Evolutionary conservation across 768 basidiomycete genomes (phyloP).

Genomic region (Termitomyces sp.): DNA sequence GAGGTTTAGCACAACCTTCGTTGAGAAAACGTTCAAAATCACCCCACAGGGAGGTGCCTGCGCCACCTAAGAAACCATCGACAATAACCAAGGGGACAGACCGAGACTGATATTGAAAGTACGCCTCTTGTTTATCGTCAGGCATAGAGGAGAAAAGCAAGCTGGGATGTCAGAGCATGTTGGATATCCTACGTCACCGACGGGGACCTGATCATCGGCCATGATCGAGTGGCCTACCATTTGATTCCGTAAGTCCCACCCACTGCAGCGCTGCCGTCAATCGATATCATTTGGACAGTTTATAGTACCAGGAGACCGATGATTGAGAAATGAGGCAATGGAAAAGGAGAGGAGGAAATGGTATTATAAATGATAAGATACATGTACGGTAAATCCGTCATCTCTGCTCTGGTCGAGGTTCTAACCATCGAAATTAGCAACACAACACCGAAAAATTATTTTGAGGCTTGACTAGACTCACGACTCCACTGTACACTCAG

Average conservation of each 20-base stretch:
- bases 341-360: not conserved
- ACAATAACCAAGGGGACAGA: conserved; percentile 19
- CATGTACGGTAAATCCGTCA: not conserved
- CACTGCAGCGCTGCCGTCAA: not conserved
- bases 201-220: not conserved
- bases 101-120: no score
- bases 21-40: conserved; percentile 20
- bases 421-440: conserved; percentile 11
- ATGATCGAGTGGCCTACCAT: not conserved
- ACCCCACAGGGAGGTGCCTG: conserved; percentile 35
- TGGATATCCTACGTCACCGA: not conserved
- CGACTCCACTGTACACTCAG: conserved; percentile 60
- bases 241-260: not conserved
- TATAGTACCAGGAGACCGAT: not conserved
- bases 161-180: not conserved
- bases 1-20: conserved; percentile 10
- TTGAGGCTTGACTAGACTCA: conserved; percentile 26
- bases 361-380: not conserved
- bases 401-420: conserved; percentile 27
- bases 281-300: no score
- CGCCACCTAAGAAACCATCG: conserved; percentile 40
- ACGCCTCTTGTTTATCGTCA: conserved; percentile 26
- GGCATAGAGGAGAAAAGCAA: not conserved
- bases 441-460: not conserved
- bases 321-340: not conserved